Conservation (phyloP, 23 red algal species). For the Cyanidioschyzon merolae region DNA sequence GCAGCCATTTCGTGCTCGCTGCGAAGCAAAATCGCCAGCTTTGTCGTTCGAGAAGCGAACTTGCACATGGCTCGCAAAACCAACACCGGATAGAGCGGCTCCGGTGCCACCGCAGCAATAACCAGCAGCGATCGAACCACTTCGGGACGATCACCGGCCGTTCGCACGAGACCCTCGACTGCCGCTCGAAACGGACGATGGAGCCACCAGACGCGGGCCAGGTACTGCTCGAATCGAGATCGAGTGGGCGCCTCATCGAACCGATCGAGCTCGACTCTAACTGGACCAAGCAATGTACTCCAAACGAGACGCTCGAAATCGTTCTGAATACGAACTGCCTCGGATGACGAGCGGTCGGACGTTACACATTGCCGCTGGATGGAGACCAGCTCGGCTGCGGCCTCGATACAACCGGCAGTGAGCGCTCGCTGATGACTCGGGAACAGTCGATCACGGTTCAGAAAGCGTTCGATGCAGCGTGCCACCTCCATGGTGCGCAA, state of each 20-base stretch:
- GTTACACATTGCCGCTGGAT: background rate
- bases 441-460: background rate
- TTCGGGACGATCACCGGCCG: background rate
- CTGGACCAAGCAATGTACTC: background rate
- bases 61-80: background rate
- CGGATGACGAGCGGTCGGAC: background rate
- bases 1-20: background rate
- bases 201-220: background rate
- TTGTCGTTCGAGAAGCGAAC: background rate
- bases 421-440: background rate
- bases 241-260: background rate
- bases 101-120: background rate
- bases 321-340: background rate
- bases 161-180: background rate
- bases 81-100: background rate
- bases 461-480: background rate
- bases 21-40: background rate
- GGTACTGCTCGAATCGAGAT: background rate
- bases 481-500: background rate
- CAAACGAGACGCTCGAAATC: background rate
- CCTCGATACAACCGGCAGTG: slow-evolving; percentile 13
- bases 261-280: background rate
- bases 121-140: background rate
- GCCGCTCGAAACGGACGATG: slow-evolving; percentile 3
- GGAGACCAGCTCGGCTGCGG: background rate